Evolutionary conservation across 2,329 filamentous ascomycete species (phyloP), one percentile per base, ranked within the genome.

Genomic region (Coniochaeta sp.): DNA sequence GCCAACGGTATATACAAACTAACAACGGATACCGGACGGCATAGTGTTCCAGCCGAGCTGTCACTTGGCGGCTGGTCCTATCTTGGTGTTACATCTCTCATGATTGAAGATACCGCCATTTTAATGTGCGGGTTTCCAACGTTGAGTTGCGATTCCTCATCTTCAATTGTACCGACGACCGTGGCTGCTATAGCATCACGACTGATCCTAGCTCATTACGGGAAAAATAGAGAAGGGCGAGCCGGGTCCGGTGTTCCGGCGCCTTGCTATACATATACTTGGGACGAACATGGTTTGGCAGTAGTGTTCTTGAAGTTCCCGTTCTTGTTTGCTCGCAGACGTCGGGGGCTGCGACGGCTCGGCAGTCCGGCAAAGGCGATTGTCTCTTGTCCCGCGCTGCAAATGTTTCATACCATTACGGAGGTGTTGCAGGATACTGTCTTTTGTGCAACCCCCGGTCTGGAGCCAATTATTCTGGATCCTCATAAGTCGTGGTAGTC

Each of bases 381-480:
- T 28, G 40, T 56, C 36, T 59, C 58, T 52, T 22, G 50, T 61
- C 38, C 57, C 57, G 57, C 33, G 31, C 57, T 31, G 47, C 56
- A 60, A 47, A 57, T 36, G 47, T 60, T 60, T 60, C 56, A 60
- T 26, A 26, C 47, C 47, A 17, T n/a, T 24, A 31, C 22, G 47
- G n/a, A 28, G 26, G 47, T 31, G 47, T 52, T 28, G 47, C 47
- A 52, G 44, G 16, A 28, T 52, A n/a, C 47, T n/a, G 47, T 17
- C 24, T 52, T 16, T 28, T 31, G 8, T 31, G 2, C 47, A 31
- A 26, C n/a, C 22, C 47, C 12, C 11, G 47, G 22, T 17, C 24
- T 28, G 19, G 3, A 22, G n/a, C 43, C 16, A 7, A 47, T 6
- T 24, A 47, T 1, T 24, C 43, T 24, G 43, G 24, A 47, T 17